Percentiles rank a stretch among this genome's conserved stretches.
Conservation (phyloP, 495 filamentous ascomycete genomes). For the Daldinia vernicosa region DNA sequence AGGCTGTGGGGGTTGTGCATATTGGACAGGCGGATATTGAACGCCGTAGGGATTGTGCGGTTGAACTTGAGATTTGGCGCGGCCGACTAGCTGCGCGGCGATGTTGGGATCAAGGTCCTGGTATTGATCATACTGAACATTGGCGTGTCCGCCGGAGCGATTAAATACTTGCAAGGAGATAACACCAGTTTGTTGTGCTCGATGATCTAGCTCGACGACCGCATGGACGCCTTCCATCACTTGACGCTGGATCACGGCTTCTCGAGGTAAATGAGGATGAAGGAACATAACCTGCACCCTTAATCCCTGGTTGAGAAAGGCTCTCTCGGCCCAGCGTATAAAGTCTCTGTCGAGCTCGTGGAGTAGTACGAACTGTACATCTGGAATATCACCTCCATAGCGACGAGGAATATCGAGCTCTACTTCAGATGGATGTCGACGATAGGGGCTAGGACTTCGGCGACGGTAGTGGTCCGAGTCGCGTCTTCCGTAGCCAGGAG, state of each 20-base stretch:
- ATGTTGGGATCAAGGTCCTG: constrained; percentile 77
- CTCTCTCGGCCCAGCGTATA: constrained; percentile 79
- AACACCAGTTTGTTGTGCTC: constrained; percentile 71
- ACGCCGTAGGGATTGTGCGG: constrained; percentile 33
- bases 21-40: constrained; percentile 34
- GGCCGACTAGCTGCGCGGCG: constrained; percentile 79
- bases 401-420: constrained; percentile 79
- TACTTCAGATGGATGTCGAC: constrained; percentile 60
- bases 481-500: constrained; percentile 61
- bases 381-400: constrained; percentile 79
- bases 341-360: constrained; percentile 85
- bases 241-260: constrained; percentile 81
- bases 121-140: constrained; percentile 85
- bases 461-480: constrained; percentile 62
- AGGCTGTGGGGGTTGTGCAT: constrained; percentile 31
- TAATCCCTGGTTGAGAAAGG: constrained; percentile 74
- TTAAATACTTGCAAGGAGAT: constrained; percentile 87
- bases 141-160: constrained; percentile 72
- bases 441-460: constrained; percentile 71
- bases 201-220: constrained; percentile 75
- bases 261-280: constrained; percentile 77
- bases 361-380: constrained; percentile 86
- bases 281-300: constrained; percentile 79
- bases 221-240: constrained; percentile 89
- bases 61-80: constrained; percentile 67